phyloP scores from a whole-genome alignment of 345 rosid species.

The Draba incana region DNA sequence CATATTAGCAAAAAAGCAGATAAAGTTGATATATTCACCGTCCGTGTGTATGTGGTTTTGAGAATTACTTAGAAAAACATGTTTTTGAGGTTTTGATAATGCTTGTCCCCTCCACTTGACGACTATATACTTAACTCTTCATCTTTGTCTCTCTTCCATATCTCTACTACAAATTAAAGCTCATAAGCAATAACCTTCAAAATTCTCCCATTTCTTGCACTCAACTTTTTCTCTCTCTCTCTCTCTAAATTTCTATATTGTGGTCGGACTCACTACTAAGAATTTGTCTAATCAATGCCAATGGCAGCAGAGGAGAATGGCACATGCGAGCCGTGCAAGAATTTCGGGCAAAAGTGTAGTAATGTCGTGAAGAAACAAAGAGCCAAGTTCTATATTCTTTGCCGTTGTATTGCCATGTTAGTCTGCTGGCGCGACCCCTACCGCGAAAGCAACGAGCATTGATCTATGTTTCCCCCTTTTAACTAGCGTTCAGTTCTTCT shows the following conservation, averaged over 20 bases:
- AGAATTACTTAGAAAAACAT: slow-evolving; percentile 21
- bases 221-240: not conserved
- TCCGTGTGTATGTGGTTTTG: not conserved
- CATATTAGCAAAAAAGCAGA: too few relatives aligned
- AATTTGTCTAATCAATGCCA: slow-evolving; percentile 26
- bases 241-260: not conserved
- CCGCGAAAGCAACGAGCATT: slow-evolving; percentile 25
- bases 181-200: slow-evolving; percentile 16
- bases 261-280: not conserved
- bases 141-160: slow-evolving; percentile 22
- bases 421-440: slow-evolving; percentile 67
- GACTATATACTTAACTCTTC: slow-evolving; percentile 32
- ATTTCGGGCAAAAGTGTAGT: slow-evolving; percentile 75
- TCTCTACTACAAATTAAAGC: slow-evolving; percentile 13
- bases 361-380: slow-evolving; percentile 80
- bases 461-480: not conserved
- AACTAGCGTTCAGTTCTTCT: not conserved
- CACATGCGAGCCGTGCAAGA: slow-evolving; percentile 60
- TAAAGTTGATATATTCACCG: not conserved
- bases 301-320: slow-evolving; percentile 36
- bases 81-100: slow-evolving; percentile 21
- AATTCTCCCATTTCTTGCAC: slow-evolving; percentile 6
- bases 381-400: slow-evolving; percentile 72
- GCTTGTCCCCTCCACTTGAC: slow-evolving; percentile 32
- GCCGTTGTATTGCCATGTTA: slow-evolving; percentile 84